phyloP scores from a whole-genome alignment of 331 rosid species.

The Stylosanthes scabra region DNA sequence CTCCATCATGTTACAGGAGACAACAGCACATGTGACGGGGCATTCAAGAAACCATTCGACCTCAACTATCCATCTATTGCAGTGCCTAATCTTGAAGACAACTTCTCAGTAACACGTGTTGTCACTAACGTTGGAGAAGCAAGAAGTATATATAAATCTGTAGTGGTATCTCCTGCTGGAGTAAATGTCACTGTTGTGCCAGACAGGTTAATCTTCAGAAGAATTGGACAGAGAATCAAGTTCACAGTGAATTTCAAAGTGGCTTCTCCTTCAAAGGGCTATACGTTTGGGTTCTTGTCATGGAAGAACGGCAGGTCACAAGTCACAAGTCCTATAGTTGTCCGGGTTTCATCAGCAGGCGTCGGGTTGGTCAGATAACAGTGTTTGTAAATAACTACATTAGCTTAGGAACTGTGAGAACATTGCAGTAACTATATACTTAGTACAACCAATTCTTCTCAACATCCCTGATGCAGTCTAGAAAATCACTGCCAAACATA shows the following conservation, averaged over 20 bases:
- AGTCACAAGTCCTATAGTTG: conserved; percentile 70
- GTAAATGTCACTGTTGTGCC: conserved; percentile 74
- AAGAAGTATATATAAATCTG: conserved; percentile 55
- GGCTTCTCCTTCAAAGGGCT: conserved; percentile 62
- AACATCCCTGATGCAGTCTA: conserved; percentile 32
- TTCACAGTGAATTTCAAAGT: conserved; percentile 67
- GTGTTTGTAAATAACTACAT: conserved; percentile 23
- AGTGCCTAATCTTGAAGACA: conserved; percentile 67
- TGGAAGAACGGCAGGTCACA: conserved; percentile 59
- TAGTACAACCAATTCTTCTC: conserved; percentile 12
- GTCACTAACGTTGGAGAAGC: conserved; percentile 79
- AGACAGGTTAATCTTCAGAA: conserved; percentile 54
- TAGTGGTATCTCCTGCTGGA: conserved; percentile 61
- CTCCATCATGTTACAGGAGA: conserved; percentile 66
- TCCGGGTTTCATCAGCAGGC: conserved; percentile 50
- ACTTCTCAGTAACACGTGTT: conserved; percentile 56
- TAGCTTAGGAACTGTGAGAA: conserved; percentile 44
- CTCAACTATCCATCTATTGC: conserved; percentile 80
- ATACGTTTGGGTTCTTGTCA: conserved; percentile 69
- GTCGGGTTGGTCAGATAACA: conserved; percentile 59
- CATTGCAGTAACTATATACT: conserved; percentile 28
- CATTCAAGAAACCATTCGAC: conserved; percentile 57
- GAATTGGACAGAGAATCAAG: conserved; percentile 60
- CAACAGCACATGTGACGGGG: conserved; percentile 65
- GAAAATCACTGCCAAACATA: conserved; percentile 22